Conservation (phyloP, 1,139 yeast genomes). For the Pichia sp. region DNA sequence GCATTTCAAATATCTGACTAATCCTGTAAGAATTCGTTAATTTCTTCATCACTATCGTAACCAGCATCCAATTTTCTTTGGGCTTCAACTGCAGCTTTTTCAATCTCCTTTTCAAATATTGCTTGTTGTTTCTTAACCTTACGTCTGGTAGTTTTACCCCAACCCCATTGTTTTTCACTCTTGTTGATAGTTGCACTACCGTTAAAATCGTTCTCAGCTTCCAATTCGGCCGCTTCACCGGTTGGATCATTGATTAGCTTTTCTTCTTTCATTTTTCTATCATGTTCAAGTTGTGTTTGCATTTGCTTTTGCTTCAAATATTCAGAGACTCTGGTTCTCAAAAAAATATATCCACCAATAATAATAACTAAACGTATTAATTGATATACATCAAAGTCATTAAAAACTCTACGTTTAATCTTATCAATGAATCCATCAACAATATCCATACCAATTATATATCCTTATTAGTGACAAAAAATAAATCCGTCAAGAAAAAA, state of each 20-base stretch:
- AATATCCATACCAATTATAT: too few relatives aligned
- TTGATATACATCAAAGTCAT: conserved; percentile 28
- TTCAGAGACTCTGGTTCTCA: conserved; percentile 34
- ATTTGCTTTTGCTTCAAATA: conserved; percentile 43
- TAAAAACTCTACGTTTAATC: too few relatives aligned
- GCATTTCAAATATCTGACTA: neutral
- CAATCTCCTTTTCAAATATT: conserved; percentile 38
- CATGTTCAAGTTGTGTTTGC: conserved; percentile 40
- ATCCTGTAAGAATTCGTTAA: conserved; percentile 56
- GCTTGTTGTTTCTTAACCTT: conserved; percentile 47
- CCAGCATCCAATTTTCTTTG: conserved; percentile 30
- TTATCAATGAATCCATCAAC: too few relatives aligned
- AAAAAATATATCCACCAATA: conserved; percentile 37
- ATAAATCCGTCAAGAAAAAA: too few relatives aligned
- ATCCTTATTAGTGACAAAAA: too few relatives aligned
- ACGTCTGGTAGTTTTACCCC: conserved; percentile 70
- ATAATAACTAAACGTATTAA: conserved; percentile 33
- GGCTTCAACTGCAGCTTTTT: conserved; percentile 22
- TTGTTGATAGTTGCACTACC: conserved; percentile 3
- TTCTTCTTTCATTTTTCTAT: conserved; percentile 35
- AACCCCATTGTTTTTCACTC: conserved; percentile 50
- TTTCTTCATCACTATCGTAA: conserved; percentile 57
- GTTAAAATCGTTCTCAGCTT: conserved; percentile 7
- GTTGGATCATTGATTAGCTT: conserved; percentile 23
- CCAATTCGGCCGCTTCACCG: conserved; percentile 11